A percentile compares a stretch with the other conserved stretches of the same genome.
Evolutionary conservation across 805 yeast genomes (phyloP).

Genomic region (Candida qinlingensis): DNA sequence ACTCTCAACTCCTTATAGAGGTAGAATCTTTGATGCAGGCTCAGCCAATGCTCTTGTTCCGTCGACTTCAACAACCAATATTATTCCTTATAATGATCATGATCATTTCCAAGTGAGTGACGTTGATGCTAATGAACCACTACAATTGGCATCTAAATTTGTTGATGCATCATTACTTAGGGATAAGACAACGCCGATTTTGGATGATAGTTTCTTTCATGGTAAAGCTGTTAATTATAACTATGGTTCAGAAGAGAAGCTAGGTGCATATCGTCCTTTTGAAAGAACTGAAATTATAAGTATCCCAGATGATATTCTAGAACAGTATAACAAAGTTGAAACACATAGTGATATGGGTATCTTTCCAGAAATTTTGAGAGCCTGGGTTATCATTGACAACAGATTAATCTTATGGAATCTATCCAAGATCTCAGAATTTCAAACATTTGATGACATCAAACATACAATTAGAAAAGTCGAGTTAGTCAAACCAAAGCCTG

Average conservation of each 20-base stretch:
- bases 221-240: conserved; percentile 64
- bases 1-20: conserved; percentile 21
- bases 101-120: conserved; percentile 29
- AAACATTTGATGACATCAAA: conserved; percentile 75
- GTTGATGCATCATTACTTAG: conserved; percentile 53
- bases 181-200: conserved; percentile 51
- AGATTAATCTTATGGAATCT: conserved; percentile 84
- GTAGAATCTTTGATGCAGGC: conserved; percentile 14
- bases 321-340: conserved; percentile 63
- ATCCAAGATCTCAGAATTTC: conserved; percentile 55
- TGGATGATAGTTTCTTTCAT: conserved; percentile 42
- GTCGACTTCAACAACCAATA: conserved; percentile 8
- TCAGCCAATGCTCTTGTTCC: conserved; percentile 4
- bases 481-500: conserved; percentile 75
- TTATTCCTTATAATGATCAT: conserved; percentile 17
- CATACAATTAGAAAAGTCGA: conserved; percentile 74
- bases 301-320: conserved; percentile 77
- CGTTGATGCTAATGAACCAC: conserved; percentile 30
- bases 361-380: conserved; percentile 70
- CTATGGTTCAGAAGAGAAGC: conserved; percentile 47
- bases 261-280: conserved; percentile 63
- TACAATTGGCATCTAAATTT: conserved; percentile 57
- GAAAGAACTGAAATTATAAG: conserved; percentile 62
- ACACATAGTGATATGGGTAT: conserved; percentile 75
- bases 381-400: conserved; percentile 84